Base-by-base conservation (phyloP, 805 yeast species). In the Cyberlindnera maritima region DNA sequence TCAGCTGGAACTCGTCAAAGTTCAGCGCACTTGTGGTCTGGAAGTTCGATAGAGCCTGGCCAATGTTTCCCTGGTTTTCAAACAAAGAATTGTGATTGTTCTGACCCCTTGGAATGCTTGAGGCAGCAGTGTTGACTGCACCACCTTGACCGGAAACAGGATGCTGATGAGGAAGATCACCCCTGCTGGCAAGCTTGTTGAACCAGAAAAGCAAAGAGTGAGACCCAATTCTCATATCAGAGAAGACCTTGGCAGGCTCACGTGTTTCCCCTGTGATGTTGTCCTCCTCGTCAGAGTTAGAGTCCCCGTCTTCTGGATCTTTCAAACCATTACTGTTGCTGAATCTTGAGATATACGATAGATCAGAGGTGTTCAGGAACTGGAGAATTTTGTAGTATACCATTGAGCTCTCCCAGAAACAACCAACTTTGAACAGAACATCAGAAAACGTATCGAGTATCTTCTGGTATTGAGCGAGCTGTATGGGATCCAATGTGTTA, bases 171-270 rank as follows among this genome's bases (percentile, higher is more conserved):
- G 39, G 19, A 17, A 26, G 19, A 10, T 37, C 20, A 13, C 31
- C 48, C 31, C 56, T 54, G 3, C 51, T 53, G 1, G 62, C 55
- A 18, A 55, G 44, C 43, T 61, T 57, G 36, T 58, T 58, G 46
- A 63, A 55, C 61, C 63, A 60, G 42, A 56, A 57, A n/a, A 65
- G 49, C 19, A 64, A 44, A 3, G 63, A 57, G 48, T 63, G 65
- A 14, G 66, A 62, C 19, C 63, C 64, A 25, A 63, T 56, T 34
- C 65, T 55, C 63, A 64, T 63, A 46, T 64, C 68, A 1, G 67
- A 57, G 35, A 70, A 64, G 14, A 71, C 72, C 42, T 61, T 62
- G 12, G 66, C 64, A 4, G 70, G 70, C 39, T 65, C 69, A 44
- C 57, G 51, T 13, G 53, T 37, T 19, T 55, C 61, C 15, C 62